These are phyloP conservation scores for Dioscorea alata DNA, from an alignment of 106 monocot genomes.

Conservation along the genomic window DNA sequence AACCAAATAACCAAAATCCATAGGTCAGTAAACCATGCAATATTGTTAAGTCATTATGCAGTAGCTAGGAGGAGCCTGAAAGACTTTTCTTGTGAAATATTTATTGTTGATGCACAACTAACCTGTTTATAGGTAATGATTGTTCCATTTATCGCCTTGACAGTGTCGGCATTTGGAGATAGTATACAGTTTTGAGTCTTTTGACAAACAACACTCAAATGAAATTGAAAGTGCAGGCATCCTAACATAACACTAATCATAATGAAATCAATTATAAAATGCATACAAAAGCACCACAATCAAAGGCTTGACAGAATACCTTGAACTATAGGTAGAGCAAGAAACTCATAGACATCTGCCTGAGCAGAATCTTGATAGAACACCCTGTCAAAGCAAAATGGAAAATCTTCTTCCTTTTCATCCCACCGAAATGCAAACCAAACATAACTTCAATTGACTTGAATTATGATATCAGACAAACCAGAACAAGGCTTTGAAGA, in stretches of 20 bases:
- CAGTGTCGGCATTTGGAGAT: conserved; percentile 30
- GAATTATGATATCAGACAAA: neutral
- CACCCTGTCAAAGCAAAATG: conserved; percentile 73
- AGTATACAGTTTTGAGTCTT: neutral
- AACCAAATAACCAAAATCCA: too few relatives aligned
- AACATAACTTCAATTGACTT: neutral
- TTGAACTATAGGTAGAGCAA: conserved; percentile 62
- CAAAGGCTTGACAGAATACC: conserved; percentile 20
- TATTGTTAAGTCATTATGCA: too few relatives aligned
- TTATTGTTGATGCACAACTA: too few relatives aligned
- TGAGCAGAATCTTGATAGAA: conserved; percentile 68
- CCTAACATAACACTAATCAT: too few relatives aligned
- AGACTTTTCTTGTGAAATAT: too few relatives aligned
- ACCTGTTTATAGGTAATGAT: conserved; percentile 86
- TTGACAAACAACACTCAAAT: too few relatives aligned
- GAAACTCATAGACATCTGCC: conserved; percentile 62
- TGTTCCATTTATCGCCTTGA: conserved; percentile 66
- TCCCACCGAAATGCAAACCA: conserved; percentile 21
- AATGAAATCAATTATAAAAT: too few relatives aligned
- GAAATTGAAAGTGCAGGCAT: too few relatives aligned
- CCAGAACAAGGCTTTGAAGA: neutral
- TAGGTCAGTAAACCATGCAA: too few relatives aligned
- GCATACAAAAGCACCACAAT: too few relatives aligned
- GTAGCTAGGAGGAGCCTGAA: too few relatives aligned
- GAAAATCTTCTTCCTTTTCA: conserved; percentile 67